These are phyloP conservation scores for Kingdonia uniflora DNA, from an alignment of 164 flowering plant genomes.

Conservation along the genomic window DNA sequence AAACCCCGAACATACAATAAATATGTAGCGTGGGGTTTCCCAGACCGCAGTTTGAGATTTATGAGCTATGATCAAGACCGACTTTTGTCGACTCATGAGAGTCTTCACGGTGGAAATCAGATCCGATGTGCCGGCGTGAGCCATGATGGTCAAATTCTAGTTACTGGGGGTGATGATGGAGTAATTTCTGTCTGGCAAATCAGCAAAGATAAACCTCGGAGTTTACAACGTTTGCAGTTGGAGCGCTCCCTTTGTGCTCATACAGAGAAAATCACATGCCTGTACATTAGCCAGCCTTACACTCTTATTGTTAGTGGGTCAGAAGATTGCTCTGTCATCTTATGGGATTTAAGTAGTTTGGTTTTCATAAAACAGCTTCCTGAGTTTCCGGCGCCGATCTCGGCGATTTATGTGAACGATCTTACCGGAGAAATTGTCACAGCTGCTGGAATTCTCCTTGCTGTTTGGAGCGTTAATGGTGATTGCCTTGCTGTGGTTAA, in stretches of 20 bases:
- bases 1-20: constrained; percentile 77
- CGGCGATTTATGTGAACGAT: constrained; percentile 88
- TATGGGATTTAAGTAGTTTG: constrained; percentile 94
- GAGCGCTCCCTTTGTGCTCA: constrained; percentile 84
- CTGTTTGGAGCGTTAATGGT: constrained; percentile 93
- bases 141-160: constrained; percentile 79
- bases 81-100: constrained; percentile 91
- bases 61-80: constrained; percentile 83
- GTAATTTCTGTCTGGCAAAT: constrained; percentile 81
- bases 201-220: constrained; percentile 49
- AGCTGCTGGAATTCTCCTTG: constrained; percentile 85
- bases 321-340: constrained; percentile 80
- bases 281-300: constrained; percentile 86
- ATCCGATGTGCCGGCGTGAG: constrained; percentile 79
- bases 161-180: constrained; percentile 93
- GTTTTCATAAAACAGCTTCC: constrained; percentile 85
- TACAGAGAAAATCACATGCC: constrained; percentile 72
- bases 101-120: constrained; percentile 86
- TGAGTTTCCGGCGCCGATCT: constrained; percentile 79
- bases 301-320: constrained; percentile 90
- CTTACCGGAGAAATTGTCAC: constrained; percentile 84
- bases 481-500: constrained; percentile 84
- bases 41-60: constrained; percentile 88
- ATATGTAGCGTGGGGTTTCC: constrained; percentile 95
- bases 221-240: constrained; percentile 34